Conservation (phyloP, 139 green algal genomes). For the Chlorella sp. region DNA sequence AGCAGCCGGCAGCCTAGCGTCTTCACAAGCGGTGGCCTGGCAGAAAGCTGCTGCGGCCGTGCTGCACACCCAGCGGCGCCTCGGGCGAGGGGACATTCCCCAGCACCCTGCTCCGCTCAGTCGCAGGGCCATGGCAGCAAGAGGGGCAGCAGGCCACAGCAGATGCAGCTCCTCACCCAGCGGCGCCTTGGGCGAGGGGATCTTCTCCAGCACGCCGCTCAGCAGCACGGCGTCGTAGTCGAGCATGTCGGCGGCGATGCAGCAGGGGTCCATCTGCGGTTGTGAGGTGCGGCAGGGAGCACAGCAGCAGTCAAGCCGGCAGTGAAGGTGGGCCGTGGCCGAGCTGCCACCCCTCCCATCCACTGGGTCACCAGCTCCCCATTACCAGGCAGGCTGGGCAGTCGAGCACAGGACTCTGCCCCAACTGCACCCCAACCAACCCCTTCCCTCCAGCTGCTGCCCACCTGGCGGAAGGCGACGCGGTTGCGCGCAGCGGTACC, state of each 20-base stretch:
- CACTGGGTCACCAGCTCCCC: too few relatives aligned
- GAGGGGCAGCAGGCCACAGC: background rate
- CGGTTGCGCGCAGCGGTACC: background rate
- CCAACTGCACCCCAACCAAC: too few relatives aligned
- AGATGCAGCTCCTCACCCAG: slow-evolving; percentile 19
- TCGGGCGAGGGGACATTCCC: background rate
- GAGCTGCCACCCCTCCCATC: too few relatives aligned
- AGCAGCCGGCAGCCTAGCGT: too few relatives aligned
- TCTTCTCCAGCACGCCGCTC: slow-evolving; percentile 39
- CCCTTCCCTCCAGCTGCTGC: too few relatives aligned
- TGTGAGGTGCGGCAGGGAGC: too few relatives aligned
- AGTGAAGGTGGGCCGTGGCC: too few relatives aligned
- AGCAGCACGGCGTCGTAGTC: slow-evolving; percentile 47
- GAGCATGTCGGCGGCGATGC: slow-evolving; percentile 39
- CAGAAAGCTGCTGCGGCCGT: background rate
- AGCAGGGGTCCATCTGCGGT: slow-evolving; percentile 45
- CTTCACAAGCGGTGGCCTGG: too few relatives aligned
- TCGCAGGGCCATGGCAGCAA: background rate
- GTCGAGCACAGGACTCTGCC: too few relatives aligned
- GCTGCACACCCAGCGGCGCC: background rate
- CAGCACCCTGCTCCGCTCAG: too few relatives aligned
- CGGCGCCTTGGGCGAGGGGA: slow-evolving; percentile 39
- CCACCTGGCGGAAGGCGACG: slow-evolving; percentile 34
- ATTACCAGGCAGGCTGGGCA: too few relatives aligned
- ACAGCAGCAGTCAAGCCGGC: too few relatives aligned